Conservation (phyloP, 192 early-diverging fungal genomes). For the Linnemannia exigua region DNA sequence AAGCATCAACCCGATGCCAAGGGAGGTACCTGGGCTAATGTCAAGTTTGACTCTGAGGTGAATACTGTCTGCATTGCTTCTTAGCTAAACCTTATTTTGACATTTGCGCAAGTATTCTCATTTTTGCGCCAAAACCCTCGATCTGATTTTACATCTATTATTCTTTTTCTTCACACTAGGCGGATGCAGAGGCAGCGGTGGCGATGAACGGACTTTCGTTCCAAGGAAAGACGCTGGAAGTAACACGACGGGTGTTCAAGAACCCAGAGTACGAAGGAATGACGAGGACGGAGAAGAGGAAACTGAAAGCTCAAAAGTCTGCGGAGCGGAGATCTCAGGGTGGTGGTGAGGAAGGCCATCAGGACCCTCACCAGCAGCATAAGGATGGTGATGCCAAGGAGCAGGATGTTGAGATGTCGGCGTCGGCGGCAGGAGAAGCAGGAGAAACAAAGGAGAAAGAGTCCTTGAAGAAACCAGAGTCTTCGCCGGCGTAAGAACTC, state of each 20-base stretch:
- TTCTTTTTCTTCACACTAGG: background rate
- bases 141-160: background rate
- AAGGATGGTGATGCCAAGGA: background rate
- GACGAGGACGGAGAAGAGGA: slow-evolving; percentile 8
- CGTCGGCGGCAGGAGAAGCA: background rate
- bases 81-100: background rate
- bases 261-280: background rate
- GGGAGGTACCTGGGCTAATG: slow-evolving; percentile 30
- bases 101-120: background rate
- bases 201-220: slow-evolving; percentile 34
- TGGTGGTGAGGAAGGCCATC: background rate
- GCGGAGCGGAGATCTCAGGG: background rate
- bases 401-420: background rate
- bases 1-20: background rate
- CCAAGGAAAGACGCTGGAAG: slow-evolving; percentile 26
- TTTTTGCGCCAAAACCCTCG: background rate
- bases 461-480: too few relatives aligned
- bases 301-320: background rate
- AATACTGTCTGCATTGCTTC: background rate
- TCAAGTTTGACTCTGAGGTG: slow-evolving; percentile 49
- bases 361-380: background rate
- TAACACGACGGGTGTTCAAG: slow-evolving; percentile 25
- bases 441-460: too few relatives aligned
- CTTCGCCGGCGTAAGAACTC: too few relatives aligned
- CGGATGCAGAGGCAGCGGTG: slow-evolving; percentile 30